Percentiles rank a stretch among this genome's conserved stretches.
Conservation (phyloP, 768 basidiomycete species). For the Amanita phalloides region DNA sequence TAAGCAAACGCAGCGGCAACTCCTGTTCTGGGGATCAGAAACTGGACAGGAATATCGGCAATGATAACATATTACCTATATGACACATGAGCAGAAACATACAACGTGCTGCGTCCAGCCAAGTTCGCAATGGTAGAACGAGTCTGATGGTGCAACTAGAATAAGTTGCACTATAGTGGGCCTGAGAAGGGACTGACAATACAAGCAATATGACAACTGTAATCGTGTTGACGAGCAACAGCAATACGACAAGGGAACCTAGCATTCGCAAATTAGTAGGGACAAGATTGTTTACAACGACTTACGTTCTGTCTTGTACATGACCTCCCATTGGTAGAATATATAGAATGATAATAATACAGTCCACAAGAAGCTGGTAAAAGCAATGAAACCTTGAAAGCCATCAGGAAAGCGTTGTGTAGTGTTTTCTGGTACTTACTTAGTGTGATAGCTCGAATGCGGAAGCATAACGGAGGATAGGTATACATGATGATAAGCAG, state of each 20-base stretch:
- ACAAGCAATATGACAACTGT: conserved; percentile 31
- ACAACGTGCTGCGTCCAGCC: conserved; percentile 44
- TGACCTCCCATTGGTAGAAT: conserved; percentile 34
- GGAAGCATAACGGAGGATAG: conserved; percentile 1
- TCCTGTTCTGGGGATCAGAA: conserved; percentile 18
- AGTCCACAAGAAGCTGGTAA: conserved; percentile 38
- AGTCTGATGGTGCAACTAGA: conserved; percentile 21
- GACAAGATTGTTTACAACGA: neutral
- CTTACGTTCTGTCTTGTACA: conserved; percentile 34
- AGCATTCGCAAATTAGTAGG: neutral
- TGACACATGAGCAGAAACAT: conserved; percentile 34
- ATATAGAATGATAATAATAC: conserved; percentile 33
- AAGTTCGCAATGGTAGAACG: conserved; percentile 34
- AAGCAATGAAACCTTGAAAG: conserved; percentile 27
- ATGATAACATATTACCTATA: conserved; percentile 24
- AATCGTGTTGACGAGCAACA: conserved; percentile 28
- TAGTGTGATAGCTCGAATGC: neutral
- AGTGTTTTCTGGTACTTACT: neutral
- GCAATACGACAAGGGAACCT: conserved; percentile 36
- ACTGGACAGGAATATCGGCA: neutral
- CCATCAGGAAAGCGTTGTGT: neutral
- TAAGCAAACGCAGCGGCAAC: conserved; percentile 30
- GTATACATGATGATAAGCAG: neutral
- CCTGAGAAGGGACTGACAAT: conserved; percentile 21
- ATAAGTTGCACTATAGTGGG: neutral